Evolutionary conservation across 495 filamentous ascomycete species (phyloP).

Genomic region (Neurospora tetraspora): DNA sequence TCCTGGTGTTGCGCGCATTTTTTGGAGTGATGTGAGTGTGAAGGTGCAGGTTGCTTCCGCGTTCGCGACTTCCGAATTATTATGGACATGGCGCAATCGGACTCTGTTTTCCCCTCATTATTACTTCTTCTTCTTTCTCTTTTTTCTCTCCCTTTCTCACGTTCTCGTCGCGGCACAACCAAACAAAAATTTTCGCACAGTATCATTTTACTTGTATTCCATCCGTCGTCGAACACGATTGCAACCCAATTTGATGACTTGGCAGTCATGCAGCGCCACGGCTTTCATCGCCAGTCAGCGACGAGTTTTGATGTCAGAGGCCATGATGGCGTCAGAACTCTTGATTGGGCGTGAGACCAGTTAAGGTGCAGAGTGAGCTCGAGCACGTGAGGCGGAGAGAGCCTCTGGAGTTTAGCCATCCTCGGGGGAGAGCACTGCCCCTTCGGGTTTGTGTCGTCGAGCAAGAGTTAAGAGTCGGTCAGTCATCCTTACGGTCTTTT

Average conservation of each 20-base stretch:
- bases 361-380: neutral
- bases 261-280: neutral
- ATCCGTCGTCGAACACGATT: neutral
- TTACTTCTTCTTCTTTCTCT: too few relatives aligned
- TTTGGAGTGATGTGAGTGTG: neutral
- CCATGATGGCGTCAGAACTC: neutral
- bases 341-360: neutral
- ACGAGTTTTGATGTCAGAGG: neutral
- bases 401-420: neutral
- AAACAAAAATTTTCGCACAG: too few relatives aligned
- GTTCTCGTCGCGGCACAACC: too few relatives aligned
- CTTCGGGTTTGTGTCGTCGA: neutral
- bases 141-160: too few relatives aligned
- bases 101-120: too few relatives aligned
- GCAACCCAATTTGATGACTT: neutral
- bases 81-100: too few relatives aligned
- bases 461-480: neutral
- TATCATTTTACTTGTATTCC: too few relatives aligned
- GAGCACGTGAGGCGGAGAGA: neutral
- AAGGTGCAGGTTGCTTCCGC: neutral
- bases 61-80: too few relatives aligned
- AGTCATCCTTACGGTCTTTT: neutral
- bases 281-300: neutral
- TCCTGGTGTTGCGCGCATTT: neutral
- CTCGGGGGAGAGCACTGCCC: neutral